Conservation (phyloP, 179 eudicot genomes). For the Actinidia polygama region DNA sequence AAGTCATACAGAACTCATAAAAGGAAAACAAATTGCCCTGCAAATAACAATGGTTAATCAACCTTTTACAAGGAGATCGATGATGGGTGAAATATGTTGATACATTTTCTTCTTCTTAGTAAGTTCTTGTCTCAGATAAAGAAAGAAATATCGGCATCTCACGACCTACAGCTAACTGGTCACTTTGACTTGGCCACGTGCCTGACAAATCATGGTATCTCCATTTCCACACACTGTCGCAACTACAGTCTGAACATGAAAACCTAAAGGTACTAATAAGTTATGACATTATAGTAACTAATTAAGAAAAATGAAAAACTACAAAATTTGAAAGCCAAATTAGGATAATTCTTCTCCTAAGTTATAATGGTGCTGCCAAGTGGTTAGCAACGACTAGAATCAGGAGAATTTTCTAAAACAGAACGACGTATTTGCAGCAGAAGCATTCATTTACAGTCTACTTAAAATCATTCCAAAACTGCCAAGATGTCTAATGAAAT, state of each 20-base stretch:
- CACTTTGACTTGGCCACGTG: conserved; percentile 72
- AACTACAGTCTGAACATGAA: conserved; percentile 50
- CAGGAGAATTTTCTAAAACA: not conserved
- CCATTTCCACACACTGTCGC: conserved; percentile 67
- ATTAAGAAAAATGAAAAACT: not conserved
- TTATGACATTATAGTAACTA: not conserved
- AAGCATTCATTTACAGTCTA: too few species aligned
- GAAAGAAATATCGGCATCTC: conserved; percentile 77
- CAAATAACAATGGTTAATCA: conserved; percentile 20
- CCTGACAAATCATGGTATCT: conserved; percentile 59
- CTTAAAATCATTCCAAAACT: not conserved
- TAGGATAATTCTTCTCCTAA: not conserved
- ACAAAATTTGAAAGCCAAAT: conserved; percentile 4
- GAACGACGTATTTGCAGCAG: too few species aligned
- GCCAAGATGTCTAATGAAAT: not conserved
- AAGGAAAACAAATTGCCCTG: conserved; percentile 91
- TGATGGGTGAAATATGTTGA: not conserved
- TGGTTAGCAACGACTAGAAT: not conserved
- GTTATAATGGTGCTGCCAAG: not conserved
- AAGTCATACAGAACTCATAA: conserved; percentile 80
- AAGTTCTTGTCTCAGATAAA: conserved; percentile 58
- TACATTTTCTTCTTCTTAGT: not conserved
- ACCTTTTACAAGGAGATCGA: conserved; percentile 9
- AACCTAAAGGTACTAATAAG: not conserved
- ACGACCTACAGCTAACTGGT: conserved; percentile 73